Base-by-base conservation (phyloP, 2,329 filamentous ascomycete genomes). In the Neofusicoccum sp. region DNA sequence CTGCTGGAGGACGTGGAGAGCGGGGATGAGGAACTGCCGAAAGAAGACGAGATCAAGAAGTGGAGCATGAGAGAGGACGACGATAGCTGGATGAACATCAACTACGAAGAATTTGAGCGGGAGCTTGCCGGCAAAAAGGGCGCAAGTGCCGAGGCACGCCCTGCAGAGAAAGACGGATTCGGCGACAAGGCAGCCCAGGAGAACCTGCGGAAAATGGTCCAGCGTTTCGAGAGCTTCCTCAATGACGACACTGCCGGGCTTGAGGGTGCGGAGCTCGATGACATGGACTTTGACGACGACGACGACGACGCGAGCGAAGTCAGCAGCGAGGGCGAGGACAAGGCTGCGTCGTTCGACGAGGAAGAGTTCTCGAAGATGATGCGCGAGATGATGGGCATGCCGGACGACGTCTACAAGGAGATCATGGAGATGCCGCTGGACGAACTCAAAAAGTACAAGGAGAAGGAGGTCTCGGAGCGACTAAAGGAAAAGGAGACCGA, bases 81-180 rank as follows among this genome's bases (percentile, higher is more conserved):
- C 69, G 95, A 98, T 70, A 84, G 85, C 28, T 99, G 95, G 95
- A 82, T 99, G 67, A 89, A 98, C 69, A 96, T 99, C 63, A 88
- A 93, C 71, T 97, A 92, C 68, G 85, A 89, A 16, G 93, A 97
- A 66, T 92, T 99, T 62, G 93, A 97, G 70, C 83, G 84, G 33
- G 93, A 97, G 73, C 79, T 99, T 1, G 80, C 81, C 61, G 85
- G 85, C 65, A 71, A 48, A 66, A 76, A 74, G 56, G 72, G 71
- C 11, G 39, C 39, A 14, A n/a, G 39, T 16, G 39, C n/a, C 8
- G 6, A 14, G 5, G 12, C 12, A 6, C 12, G 14, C 8, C 12
- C 16, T 43, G 12, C 41, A 7, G 6, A 71, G 70, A 9, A 49
- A 3, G 39, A 66, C 29, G 31, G 56, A 12, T 59, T 56, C n/a